These are phyloP conservation scores for Wickerhamiella australiensis DNA, from an alignment of 805 yeast species.

Conservation along the genomic window DNA sequence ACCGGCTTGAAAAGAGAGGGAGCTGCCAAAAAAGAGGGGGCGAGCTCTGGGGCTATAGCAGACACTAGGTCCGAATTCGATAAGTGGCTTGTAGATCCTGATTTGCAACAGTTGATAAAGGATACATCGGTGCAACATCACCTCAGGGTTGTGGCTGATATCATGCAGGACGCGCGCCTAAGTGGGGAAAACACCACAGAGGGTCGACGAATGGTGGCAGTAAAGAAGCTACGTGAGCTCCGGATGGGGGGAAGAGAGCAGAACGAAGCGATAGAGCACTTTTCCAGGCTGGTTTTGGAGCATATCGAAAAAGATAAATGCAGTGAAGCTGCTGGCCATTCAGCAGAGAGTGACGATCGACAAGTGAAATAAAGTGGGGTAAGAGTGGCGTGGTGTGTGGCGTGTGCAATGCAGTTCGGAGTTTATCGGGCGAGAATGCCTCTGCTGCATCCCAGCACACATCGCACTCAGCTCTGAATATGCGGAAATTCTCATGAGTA, in stretches of 20 bases:
- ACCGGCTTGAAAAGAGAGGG: constrained; percentile 16
- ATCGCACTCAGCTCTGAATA: too few species aligned
- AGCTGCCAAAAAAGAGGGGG: constrained; percentile 6
- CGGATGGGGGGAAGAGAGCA: constrained; percentile 54
- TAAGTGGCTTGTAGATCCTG: constrained; percentile 1
- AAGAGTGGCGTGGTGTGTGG: background rate
- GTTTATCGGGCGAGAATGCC: background rate
- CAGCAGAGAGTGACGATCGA: background rate
- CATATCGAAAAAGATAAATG: background rate
- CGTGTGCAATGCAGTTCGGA: background rate
- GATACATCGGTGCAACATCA: constrained; percentile 48
- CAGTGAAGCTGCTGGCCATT: too few species aligned
- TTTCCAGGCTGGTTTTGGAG: constrained; percentile 30
- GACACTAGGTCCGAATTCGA: background rate
- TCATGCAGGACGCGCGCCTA: constrained; percentile 37
- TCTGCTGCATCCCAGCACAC: too few species aligned
- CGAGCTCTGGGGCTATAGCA: constrained; percentile 2
- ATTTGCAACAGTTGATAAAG: constrained; percentile 32
- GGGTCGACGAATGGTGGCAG: constrained; percentile 46
- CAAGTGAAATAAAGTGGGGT: background rate
- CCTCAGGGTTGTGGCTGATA: constrained; percentile 36
- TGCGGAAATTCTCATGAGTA: too few species aligned
- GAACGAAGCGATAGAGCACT: constrained; percentile 60
- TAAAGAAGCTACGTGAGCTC: constrained; percentile 47
- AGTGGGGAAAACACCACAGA: constrained; percentile 42